Evolutionary conservation across 805 yeast genomes (phyloP).

Genomic region (Saturnispora silvae): DNA sequence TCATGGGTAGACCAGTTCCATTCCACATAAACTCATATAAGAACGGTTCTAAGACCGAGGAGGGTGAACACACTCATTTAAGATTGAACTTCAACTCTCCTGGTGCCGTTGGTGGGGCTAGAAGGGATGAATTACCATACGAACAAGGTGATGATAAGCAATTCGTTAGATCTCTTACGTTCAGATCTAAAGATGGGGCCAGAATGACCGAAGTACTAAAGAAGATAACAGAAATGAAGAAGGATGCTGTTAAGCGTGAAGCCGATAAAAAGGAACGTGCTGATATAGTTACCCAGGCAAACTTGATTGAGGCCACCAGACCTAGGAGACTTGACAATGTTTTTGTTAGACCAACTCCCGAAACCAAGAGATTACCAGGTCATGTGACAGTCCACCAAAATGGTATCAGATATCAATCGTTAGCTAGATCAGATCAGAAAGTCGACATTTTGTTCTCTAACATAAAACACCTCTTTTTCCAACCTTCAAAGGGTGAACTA

Average conservation of each 20-base stretch:
- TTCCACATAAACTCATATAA: conserved; percentile 92
- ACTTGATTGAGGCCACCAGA: conserved; percentile 71
- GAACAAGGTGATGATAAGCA: conserved; percentile 82
- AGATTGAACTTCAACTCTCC: conserved; percentile 91
- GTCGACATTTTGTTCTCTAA: conserved; percentile 84
- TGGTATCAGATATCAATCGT: conserved; percentile 89
- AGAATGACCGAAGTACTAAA: conserved; percentile 84
- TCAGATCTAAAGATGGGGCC: conserved; percentile 83
- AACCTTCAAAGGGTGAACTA: conserved; percentile 91
- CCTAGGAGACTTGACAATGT: conserved; percentile 82
- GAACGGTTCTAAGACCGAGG: conserved; percentile 90
- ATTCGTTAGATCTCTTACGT: conserved; percentile 75
- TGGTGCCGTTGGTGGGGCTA: conserved; percentile 40
- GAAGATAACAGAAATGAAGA: conserved; percentile 85
- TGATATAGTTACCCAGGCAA: conserved; percentile 90
- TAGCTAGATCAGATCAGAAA: conserved; percentile 72
- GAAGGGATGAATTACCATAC: conserved; percentile 76
- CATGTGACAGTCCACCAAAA: conserved; percentile 85
- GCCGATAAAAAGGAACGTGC: conserved; percentile 84
- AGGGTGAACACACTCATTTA: conserved; percentile 86
- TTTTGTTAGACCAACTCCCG: conserved; percentile 91
- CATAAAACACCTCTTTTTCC: conserved; percentile 88
- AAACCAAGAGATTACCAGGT: conserved; percentile 92
- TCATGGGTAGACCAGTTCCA: conserved; percentile 94
- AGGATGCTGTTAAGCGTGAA: conserved; percentile 83